Evolutionary conservation across 768 basidiomycete genomes (phyloP).

Genomic region (Cyclocybe cylindracea): DNA sequence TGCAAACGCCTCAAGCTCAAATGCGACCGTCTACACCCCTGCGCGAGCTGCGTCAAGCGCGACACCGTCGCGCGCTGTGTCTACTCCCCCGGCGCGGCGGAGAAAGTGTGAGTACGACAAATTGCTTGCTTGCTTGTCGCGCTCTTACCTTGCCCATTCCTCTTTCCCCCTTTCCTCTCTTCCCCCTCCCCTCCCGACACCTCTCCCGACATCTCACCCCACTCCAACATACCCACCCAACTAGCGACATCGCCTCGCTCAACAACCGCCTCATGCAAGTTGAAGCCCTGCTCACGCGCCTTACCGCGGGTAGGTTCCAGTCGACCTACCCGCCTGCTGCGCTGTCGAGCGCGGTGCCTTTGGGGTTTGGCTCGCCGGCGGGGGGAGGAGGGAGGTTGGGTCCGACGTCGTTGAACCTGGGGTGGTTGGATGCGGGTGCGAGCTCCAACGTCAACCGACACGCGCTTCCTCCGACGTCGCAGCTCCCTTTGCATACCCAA

Average conservation of each 20-base stretch:
- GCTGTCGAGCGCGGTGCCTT: too few species aligned
- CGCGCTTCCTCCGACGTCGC: too few species aligned
- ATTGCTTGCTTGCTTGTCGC: too few species aligned
- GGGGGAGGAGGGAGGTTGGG: neutral
- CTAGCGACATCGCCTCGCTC: constrained; percentile 77
- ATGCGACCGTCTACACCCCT: constrained; percentile 79
- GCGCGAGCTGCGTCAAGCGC: constrained; percentile 77
- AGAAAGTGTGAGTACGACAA: constrained; percentile 64
- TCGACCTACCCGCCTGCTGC: constrained; percentile 35
- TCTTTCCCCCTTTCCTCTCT: too few species aligned
- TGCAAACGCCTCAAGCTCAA: constrained; percentile 88
- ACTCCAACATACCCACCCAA: neutral
- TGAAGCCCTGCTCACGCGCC: constrained; percentile 34
- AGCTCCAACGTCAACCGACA: too few species aligned
- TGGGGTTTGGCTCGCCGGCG: neutral
- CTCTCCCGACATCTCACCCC: too few species aligned
- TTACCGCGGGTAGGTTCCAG: too few species aligned
- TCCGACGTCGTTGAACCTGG: neutral
- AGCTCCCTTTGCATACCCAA: too few species aligned
- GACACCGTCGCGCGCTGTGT: constrained; percentile 72
- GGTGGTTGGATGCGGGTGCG: too few species aligned
- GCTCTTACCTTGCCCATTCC: too few species aligned
- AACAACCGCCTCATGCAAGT: constrained; percentile 72
- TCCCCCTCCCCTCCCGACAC: too few species aligned
- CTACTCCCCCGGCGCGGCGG: constrained; percentile 80